Evolutionary conservation across 441 rosid species (phyloP).

Genomic region (Geranium incanum): DNA sequence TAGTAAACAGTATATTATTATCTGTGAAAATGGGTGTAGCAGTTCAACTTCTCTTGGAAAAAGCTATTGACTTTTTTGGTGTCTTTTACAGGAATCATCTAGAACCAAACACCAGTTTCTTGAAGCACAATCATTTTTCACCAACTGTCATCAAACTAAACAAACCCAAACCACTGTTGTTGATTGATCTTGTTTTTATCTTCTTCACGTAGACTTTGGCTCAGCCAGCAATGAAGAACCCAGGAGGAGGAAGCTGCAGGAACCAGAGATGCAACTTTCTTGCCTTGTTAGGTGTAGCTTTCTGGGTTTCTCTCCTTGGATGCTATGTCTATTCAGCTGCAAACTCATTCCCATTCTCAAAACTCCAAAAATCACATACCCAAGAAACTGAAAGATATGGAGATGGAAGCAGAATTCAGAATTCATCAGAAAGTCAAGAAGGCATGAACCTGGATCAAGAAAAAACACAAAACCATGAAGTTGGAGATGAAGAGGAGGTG

Average conservation of each 20-base stretch:
- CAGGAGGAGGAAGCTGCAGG: background rate
- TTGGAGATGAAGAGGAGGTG: constrained; percentile 14
- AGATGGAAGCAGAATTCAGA: background rate
- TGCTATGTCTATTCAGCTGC: background rate
- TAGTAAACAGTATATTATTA: background rate
- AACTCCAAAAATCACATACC: background rate
- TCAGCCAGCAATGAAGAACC: background rate
- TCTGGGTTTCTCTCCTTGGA: background rate
- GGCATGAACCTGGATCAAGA: background rate
- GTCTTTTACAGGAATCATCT: background rate
- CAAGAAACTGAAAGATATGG: background rate
- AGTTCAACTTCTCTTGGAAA: background rate
- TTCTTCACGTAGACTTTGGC: background rate
- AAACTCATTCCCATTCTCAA: background rate
- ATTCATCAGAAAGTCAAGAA: background rate
- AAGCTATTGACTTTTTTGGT: background rate
- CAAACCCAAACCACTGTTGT: background rate
- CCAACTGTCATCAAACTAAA: background rate
- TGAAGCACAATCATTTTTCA: background rate
- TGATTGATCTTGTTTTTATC: background rate
- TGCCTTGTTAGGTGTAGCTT: background rate
- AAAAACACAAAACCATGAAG: background rate
- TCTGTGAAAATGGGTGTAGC: background rate
- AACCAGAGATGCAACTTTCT: background rate
- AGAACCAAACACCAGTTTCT: background rate